Evolutionary conservation across 345 rosid genomes (phyloP).

Genomic region (Geranium rotundifolium): DNA sequence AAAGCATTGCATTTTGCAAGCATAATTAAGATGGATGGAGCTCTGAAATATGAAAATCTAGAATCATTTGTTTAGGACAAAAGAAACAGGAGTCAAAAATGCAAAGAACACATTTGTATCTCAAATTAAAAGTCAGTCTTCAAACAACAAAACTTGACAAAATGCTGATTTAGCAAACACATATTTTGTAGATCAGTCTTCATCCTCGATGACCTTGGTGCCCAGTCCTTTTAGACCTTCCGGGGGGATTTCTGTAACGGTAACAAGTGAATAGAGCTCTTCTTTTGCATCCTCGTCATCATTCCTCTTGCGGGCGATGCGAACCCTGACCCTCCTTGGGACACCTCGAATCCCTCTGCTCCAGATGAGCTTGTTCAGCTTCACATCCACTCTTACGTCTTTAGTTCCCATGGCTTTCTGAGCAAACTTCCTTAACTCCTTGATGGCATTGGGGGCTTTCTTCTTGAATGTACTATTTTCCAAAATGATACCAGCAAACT

Average conservation of each 20-base stretch:
- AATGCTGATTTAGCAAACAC: constrained; percentile 4
- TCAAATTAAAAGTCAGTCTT: too few species aligned
- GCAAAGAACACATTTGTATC: too few species aligned
- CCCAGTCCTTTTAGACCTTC: constrained; percentile 56
- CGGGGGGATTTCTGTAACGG: constrained; percentile 44
- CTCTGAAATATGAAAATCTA: too few species aligned
- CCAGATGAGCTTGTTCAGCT: constrained; percentile 76
- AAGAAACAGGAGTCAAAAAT: too few species aligned
- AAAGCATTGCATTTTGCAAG: too few species aligned
- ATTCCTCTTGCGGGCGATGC: constrained; percentile 66
- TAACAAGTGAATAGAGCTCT: constrained; percentile 64
- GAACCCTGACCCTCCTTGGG: constrained; percentile 64
- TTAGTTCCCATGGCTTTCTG: constrained; percentile 64
- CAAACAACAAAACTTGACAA: constrained; percentile 3
- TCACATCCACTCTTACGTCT: constrained; percentile 70
- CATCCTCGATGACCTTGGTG: constrained; percentile 61
- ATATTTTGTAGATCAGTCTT: constrained; percentile 23
- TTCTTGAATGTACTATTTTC: constrained; percentile 61
- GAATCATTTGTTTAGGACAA: too few species aligned
- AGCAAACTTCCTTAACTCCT: constrained; percentile 73
- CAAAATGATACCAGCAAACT: too few species aligned
- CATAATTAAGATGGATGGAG: too few species aligned
- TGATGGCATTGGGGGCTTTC: constrained; percentile 84
- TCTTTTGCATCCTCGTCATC: constrained; percentile 84
- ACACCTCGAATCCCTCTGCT: constrained; percentile 74